These are phyloP conservation scores for Physocladia obscura DNA, from an alignment of 192 early-diverging fungal species.

Conservation along the genomic window DNA sequence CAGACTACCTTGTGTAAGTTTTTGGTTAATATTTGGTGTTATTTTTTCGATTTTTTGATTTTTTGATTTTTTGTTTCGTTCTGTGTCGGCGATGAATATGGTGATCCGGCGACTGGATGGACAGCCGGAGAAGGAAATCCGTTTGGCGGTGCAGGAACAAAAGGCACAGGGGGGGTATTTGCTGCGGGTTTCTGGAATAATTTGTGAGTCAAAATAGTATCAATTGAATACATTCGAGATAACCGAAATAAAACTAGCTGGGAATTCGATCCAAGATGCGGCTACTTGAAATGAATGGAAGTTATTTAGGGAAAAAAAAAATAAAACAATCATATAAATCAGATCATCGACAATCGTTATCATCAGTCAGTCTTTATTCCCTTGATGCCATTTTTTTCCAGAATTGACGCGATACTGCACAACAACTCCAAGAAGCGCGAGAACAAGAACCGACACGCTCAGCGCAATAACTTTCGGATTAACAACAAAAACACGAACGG, in stretches of 20 bases:
- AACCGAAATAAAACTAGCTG: conserved; percentile 24
- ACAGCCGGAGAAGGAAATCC: conserved; percentile 44
- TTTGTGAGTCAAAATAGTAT: conserved; percentile 2
- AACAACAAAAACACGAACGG: background rate
- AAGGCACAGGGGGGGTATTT: conserved; percentile 50
- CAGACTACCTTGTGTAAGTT: conserved; percentile 38
- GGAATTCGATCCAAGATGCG: conserved; percentile 44
- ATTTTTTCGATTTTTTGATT: background rate
- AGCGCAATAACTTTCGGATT: conserved; percentile 11
- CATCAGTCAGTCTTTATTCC: too few species aligned
- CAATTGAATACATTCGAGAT: background rate
- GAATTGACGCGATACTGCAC: conserved; percentile 58
- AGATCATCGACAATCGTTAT: too few species aligned
- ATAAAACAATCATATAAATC: too few species aligned
- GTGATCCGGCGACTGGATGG: conserved; percentile 57
- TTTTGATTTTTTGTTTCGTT: background rate
- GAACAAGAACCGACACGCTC: background rate
- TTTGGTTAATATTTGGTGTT: background rate
- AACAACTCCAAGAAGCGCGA: conserved; percentile 51
- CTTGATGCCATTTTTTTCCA: conserved; percentile 4
- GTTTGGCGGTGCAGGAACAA: conserved; percentile 46
- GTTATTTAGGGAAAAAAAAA: too few species aligned
- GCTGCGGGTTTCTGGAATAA: conserved; percentile 58
- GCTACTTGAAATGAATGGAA: conserved; percentile 42
- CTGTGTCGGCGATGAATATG: conserved; percentile 54